Base-by-base conservation (phyloP, 371 early-diverging fungal genomes). In the Ordospora colligata region DNA sequence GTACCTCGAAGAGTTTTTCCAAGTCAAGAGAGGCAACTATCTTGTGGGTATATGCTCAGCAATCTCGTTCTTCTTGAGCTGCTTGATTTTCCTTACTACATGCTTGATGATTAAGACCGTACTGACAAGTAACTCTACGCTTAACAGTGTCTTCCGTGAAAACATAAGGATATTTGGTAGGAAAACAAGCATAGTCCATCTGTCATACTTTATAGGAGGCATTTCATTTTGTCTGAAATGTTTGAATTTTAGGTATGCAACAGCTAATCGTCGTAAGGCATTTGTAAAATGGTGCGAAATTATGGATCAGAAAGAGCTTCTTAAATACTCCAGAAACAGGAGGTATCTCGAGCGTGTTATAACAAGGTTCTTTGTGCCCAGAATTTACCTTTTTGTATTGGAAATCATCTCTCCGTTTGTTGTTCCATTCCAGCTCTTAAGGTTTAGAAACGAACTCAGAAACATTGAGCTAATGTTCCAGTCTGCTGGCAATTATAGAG, bases 171-270 rank as follows among this genome's bases (percentile, higher is more conserved):
- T 58, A 27, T 37, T 58, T 58, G 58, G 58, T 7, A 58, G 19
- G 6, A 58, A 27, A 58, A 58, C 58, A 37, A 58, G 40, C 19
- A 37, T 58, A 58, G 7, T 58, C 17, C 40, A 58, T 58, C 58
- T 58, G n/a, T 58, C 58, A 2, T 58, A 58, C 37, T 37, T 58
- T 25, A 58, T 58, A n/a, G 58, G 58, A 6, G 58, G 58, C 17
- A 58, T 58, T n/a, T 58, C 58, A 7, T 58, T 27, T 17, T 58
- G 32, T 12, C 58, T 58, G 19, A 58, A 40, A 37, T 58, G 58
- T 6, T 40, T 58, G 5, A 58, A 19, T 14, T 14, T 58, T 8
- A 40, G 40, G 1, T 58, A 58, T 58, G 58, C 37, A 37, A 14
- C 37, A 0, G 17, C 32, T 7, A 58, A 25, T 40, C 58, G 58